Percentiles rank a stretch among this genome's conserved stretches.
These are phyloP conservation scores for Colletotrichum camelliae DNA, from an alignment of 2,329 filamentous ascomycete genomes.

Conservation along the genomic window DNA sequence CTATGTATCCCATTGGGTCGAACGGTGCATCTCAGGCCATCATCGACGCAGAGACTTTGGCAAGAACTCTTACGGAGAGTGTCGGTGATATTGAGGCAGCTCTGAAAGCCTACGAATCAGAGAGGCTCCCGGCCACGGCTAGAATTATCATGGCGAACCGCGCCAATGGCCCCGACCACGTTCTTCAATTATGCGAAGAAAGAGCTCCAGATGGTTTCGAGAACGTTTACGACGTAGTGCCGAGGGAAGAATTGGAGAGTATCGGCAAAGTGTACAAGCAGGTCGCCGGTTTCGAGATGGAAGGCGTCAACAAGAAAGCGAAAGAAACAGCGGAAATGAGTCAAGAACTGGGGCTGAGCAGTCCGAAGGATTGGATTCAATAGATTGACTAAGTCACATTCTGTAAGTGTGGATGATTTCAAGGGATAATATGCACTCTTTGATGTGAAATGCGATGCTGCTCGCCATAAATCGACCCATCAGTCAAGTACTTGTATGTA, in stretches of 20 bases:
- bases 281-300: constrained; percentile 12
- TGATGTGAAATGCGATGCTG: neutral
- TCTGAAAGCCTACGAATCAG: neutral
- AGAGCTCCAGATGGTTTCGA: neutral
- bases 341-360: neutral
- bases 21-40: constrained; percentile 21
- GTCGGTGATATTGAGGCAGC: neutral
- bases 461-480: neutral
- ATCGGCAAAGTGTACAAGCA: constrained; percentile 2
- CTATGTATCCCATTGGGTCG: constrained; percentile 24
- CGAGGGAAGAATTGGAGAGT: neutral
- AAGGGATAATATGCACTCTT: neutral
- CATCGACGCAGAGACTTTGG: constrained; percentile 5
- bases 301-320: neutral
- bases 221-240: constrained; percentile 4
- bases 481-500: too few relatives aligned
- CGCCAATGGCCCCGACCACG: constrained; percentile 4
- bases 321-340: neutral
- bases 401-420: neutral
- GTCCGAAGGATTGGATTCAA: neutral
- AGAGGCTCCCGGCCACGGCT: constrained; percentile 1
- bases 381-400: neutral
- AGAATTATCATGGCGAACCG: constrained; percentile 2
- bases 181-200: constrained; percentile 4
- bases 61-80: neutral